Evolutionary conservation across 192 early-diverging fungal genomes (phyloP), one percentile per base, ranked within the genome.

Genomic region (Phycomyces blakesleeanus): DNA sequence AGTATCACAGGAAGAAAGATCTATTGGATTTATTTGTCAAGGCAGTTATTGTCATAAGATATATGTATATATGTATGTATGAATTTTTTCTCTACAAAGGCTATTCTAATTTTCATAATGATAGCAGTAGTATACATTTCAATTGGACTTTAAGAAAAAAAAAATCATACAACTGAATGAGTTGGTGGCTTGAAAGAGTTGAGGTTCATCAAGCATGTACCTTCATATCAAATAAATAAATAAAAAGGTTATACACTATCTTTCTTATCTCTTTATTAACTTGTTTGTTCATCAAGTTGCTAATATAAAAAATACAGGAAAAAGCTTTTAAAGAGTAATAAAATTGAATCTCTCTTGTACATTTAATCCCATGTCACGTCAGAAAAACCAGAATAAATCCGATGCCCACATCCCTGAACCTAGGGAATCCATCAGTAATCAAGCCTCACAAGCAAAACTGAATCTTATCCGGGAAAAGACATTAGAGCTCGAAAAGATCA

Each of bases 401-500:
- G 50, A 24, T 24, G 8, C 4, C 3, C 16, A 50, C 20, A 50
- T 50, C 4, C 47, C 20, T 18, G 47, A 50, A 18, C 16, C 47
- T 50, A 21, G 47, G 4, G 20, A 18, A 50, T 50, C 16, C 14
- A 18, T 50, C 16, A 50, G 20, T 11, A 21, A 50, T 18, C 20
- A 50, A 50, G 47, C 29, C 29, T 34, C 29, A 5, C 29, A 34
- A 34, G 29, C 29, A 34, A 34, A 34, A 34, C 29, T 34, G 29
- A 34, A 34, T 34, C 29, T 34, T 7, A 34, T 34, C 29, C 29
- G 47, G 10, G 16, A 59, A 6, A 59, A 59, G 16, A 59, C 8
- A 25, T 41, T 41, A 14, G 57, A 59, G 38, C 40, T 59, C 8
- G 57, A 59, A 16, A 22, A 59, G 25, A 22, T 59, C 6, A 59